Conservation (phyloP, 202 grass and related monocot species). For the Hordeum pubiflorum region DNA sequence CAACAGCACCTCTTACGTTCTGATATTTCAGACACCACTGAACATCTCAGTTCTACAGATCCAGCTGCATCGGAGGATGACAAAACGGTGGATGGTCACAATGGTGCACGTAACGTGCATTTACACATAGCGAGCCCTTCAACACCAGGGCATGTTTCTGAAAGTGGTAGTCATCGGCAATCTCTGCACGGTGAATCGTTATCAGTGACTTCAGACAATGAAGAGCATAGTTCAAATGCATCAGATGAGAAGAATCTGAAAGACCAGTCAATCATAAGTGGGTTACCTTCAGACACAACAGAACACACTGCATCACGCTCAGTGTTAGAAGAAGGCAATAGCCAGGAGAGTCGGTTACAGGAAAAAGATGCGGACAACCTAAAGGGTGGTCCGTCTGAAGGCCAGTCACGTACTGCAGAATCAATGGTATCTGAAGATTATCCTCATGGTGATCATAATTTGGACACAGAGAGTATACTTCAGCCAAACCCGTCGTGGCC, state of each 20-base stretch:
- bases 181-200: constrained; percentile 5
- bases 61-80: constrained; percentile 15
- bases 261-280: not conserved
- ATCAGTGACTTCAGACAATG: constrained; percentile 13
- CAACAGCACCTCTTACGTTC: not conserved
- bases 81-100: not conserved
- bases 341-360: constrained; percentile 7
- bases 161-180: constrained; percentile 19
- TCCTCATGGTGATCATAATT: constrained; percentile 18
- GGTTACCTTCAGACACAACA: not conserved
- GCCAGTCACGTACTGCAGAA: constrained; percentile 6
- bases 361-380: not conserved
- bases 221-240: constrained; percentile 15
- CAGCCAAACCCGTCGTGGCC: not conserved
- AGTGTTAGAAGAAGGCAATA: constrained; percentile 18
- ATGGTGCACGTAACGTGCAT: not conserved
- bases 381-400: not conserved
- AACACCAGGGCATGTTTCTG: constrained; percentile 11
- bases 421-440: constrained; percentile 30
- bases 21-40: constrained; percentile 23
- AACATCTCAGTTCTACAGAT: not conserved
- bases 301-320: not conserved
- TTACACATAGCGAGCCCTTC: not conserved
- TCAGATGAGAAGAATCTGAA: constrained; percentile 15
- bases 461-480: constrained; percentile 28